Evolutionary conservation across 257 asterid species (phyloP), one percentile per base, ranked within the genome.

Genomic region (Penstemon davidsonii): DNA sequence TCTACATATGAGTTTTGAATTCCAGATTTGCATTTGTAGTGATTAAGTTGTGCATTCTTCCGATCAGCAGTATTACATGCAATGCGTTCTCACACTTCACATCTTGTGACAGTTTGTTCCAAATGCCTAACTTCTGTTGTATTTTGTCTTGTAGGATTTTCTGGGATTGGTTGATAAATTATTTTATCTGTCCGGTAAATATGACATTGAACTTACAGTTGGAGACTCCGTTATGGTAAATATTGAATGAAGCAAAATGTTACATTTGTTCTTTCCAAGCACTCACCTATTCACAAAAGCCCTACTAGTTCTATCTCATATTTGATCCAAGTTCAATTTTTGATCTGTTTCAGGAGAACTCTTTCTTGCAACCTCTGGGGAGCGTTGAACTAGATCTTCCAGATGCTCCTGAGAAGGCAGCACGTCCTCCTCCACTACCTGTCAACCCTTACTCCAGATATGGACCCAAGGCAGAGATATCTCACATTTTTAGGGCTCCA

Each of bases 161-260:
- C 87, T 94, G 78, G 96, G 99, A 73, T 86, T 94, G 70, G 99
- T 94, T 69, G 99, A 91, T 73, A 89, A 88, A 75, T 84, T 94
- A 57, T 88, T 76, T 78, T 94, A 94, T 83, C 78, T 91, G 68
- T 91, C 99, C 4, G 99, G 96, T 66, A 83, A 59, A 71, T 91
- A 91, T 71, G 95, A 91, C 69, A 82, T 94, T 82, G 87, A 88
- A 69, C 96, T 94, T 58, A 83, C 96, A 64, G 83, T 94, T 55
- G 99, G 99, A 47, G 99, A 94, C 82, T 68, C 83, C 13, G 87
- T 78, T 77, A 94, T 94, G 99, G 99, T 88, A 90, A 79, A 64
- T 75, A 45, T 62, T 58, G 53, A 53, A 8, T 15, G 52, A 61
- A 68, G 62, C 58, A n/a, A 42, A 60, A 43, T 71, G 40, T 66